Conservation (phyloP, 306 rosid species). For the Vicia faba region DNA sequence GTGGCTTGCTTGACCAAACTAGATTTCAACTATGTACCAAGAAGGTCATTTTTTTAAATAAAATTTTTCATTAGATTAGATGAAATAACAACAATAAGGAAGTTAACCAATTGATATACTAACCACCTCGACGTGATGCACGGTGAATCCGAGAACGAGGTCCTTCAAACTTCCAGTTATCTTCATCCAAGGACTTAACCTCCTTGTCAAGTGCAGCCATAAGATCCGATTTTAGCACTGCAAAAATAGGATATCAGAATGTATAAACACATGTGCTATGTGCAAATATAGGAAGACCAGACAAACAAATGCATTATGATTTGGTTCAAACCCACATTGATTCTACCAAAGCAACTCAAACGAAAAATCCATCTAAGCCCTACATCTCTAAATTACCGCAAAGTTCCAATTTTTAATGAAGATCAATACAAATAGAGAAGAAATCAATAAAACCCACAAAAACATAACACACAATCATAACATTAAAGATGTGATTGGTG, state of each 20-base stretch:
- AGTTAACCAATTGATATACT: slow-evolving; percentile 28
- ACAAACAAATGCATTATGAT: slow-evolving; percentile 19
- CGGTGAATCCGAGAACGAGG: slow-evolving; percentile 85
- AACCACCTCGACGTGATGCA: slow-evolving; percentile 67
- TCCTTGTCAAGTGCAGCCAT: slow-evolving; percentile 86
- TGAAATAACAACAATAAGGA: background rate
- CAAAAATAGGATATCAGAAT: slow-evolving; percentile 31
- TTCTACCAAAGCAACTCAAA: background rate
- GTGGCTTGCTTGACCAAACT: slow-evolving; percentile 30
- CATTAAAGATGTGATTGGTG: background rate
- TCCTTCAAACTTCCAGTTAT: slow-evolving; percentile 95
- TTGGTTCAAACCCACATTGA: slow-evolving; percentile 6
- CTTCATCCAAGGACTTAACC: slow-evolving; percentile 85
- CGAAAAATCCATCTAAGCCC: slow-evolving; percentile 25
- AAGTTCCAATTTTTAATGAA: slow-evolving; percentile 5
- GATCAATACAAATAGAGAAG: slow-evolving; percentile 7
- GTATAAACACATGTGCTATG: background rate
- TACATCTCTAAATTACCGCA: background rate
- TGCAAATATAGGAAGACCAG: slow-evolving; percentile 4
- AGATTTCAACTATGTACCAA: slow-evolving; percentile 26
- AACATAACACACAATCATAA: background rate
- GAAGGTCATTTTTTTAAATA: background rate
- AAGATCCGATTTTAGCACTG: slow-evolving; percentile 73
- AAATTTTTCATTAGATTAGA: slow-evolving; percentile 8
- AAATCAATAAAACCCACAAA: background rate